Evolutionary conservation across 257 asterid genomes (phyloP), one percentile per base, ranked within the genome.

Genomic region (Nicotiana sylvestris): DNA sequence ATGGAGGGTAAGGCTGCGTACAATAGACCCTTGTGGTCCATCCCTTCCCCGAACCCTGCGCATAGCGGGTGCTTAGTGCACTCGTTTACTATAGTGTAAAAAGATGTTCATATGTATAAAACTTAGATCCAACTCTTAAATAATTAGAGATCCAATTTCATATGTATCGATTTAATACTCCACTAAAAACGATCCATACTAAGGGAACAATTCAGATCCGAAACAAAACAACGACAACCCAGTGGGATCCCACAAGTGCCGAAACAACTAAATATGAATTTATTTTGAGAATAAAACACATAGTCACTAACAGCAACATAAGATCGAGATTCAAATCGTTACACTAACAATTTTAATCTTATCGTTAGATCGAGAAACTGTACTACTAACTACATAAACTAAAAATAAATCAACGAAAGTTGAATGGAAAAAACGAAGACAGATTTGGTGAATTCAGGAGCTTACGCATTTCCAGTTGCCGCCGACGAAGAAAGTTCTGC

Each of bases 401-500:
- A 11, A 9, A 67, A 1, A 10, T 0, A 39, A 30, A 39, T 69
- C 17, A 2, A 69, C n/a, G 25, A 69, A 69, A 0, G 33, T 13
- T 30, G 25, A n/a, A 43, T 5, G 32, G 83, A 86, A 83, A 82
- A 57, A 66, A 61, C 30, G 11, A 64, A 56, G 7, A 6, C 53
- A 56, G 43, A 85, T 76, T 81, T 29, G 70, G 30, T 76, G 79
- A 33, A 83, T 78, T 56, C 69, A 64, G 72, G 49, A 61, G 85
- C 95, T 90, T 84, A 95, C 98, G 92, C 98, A 95, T 95, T 95
- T 95, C 98, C 98, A 95, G 97, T 95, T 95, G 85, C 98, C 98
- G 78, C 98, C 98, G 87, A 95, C 91, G 96, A 95, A 93, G 90
- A 93, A 95, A n/a, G 86, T 95, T 74, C 98, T 91, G 85, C 85